Base-by-base conservation (phyloP, 192 early-diverging fungal species). In the Coemansia sp. region DNA sequence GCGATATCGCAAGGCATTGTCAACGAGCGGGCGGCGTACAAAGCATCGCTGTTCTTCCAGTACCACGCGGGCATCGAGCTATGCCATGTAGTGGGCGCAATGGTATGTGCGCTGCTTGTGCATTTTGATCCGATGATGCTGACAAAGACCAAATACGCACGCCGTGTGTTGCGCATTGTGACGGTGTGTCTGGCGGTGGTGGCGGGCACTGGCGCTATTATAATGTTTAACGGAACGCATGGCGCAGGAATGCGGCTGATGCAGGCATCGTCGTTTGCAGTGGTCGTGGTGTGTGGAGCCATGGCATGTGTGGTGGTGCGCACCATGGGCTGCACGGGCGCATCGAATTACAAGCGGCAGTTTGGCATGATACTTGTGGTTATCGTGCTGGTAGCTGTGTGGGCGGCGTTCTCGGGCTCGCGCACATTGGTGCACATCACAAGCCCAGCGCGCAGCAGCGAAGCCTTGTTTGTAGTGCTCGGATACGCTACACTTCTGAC, bases 11-110 rank as follows among this genome's bases (percentile, higher is more conserved):
- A 22, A 4, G 55, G 55, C 35, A 45, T 23, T 2, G 49, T 23
- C 54, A 62, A 62, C 29, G 19, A 49, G 9, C 45, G 17, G 10
- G 48, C 43, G 1, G 25, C 67, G 9, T 67, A 73, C 65, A 62
- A 62, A 29, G 71, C 65, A 4, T 73, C 71, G 3, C 38, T 73
- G 49, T 59, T 68, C 22, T 64, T 73, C 31, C 57, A 73, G 65
- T 62, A 69, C 62, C 59, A 53, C n/a, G 67, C 72, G 6, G 72
- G 52, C 5, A 57, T 69, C 27, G 27, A 68, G 49, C 52, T 75
- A 3, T 25, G 22, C 6, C 54, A 61, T 41, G 7, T 75, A 17
- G 7, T 69, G 47, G 39, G 51, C 2, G 58, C 51, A 21, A 56
- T 65, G 58, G 55, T 47, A 56, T 58, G 1, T 16, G 48, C 31